Evolutionary conservation across 768 basidiomycete species (phyloP).

Genomic region (Boletus sp.): DNA sequence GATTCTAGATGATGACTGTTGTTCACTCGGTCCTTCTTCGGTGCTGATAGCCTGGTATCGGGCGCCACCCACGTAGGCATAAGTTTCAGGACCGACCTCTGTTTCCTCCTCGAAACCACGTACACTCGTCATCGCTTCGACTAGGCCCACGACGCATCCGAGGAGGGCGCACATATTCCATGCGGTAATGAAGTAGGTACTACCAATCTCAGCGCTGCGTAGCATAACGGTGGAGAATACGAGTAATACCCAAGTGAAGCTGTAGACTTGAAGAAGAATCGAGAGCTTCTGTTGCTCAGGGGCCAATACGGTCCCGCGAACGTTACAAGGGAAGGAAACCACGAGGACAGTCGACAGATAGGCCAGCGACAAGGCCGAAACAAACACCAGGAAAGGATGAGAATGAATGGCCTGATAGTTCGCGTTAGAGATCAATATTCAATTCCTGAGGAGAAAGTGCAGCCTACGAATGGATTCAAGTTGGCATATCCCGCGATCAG

Average conservation of each 20-base stretch:
- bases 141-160: conserved; percentile 37
- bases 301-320: conserved; percentile 20
- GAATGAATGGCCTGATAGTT: conserved; percentile 58
- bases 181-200: conserved; percentile 54
- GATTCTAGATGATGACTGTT: conserved; percentile 17
- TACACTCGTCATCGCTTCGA: conserved; percentile 34
- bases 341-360: conserved; percentile 48
- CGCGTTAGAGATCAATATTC: conserved; percentile 3
- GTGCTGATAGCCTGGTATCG: conserved; percentile 28
- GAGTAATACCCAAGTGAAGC: conserved; percentile 59
- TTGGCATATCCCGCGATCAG: conserved; percentile 49
- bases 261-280: conserved; percentile 52
- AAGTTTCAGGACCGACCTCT: conserved; percentile 1
- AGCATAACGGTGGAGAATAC: conserved; percentile 48
- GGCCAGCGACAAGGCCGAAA: conserved; percentile 47
- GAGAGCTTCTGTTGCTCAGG: conserved; percentile 49
- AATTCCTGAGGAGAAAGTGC: neutral
- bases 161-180: conserved; percentile 51
- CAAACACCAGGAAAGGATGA: conserved; percentile 48
- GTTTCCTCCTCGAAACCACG: conserved; percentile 9
- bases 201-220: conserved; percentile 43
- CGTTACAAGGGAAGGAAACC: conserved; percentile 36
- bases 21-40: conserved; percentile 18
- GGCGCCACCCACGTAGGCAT: conserved; percentile 13
- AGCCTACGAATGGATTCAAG: conserved; percentile 64